phyloP scores from a whole-genome alignment of 108 stramenopile species.

The Conticribra weissflogii region DNA sequence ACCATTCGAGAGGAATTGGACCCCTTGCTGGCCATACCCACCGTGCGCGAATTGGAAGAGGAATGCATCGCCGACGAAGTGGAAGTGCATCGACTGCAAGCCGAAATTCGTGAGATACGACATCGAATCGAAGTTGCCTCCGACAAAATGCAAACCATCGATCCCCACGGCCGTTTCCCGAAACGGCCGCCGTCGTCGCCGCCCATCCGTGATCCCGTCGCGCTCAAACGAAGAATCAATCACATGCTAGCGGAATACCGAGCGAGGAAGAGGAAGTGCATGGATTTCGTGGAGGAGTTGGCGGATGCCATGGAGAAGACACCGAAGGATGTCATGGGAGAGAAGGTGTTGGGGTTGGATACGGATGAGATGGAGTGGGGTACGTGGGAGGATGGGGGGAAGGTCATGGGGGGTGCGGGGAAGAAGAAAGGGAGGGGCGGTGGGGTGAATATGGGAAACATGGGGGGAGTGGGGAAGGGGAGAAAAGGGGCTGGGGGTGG shows the following conservation, averaged over 20 bases:
- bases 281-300: constrained; percentile 81
- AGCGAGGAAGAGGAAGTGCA: constrained; percentile 76
- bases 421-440: constrained; percentile 49
- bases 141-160: constrained; percentile 2
- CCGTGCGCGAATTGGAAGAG: constrained; percentile 60
- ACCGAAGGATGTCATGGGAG: constrained; percentile 67
- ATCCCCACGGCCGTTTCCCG: constrained; percentile 3
- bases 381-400: constrained; percentile 18
- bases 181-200: constrained; percentile 21
- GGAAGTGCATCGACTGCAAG: constrained; percentile 39
- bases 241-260: constrained; percentile 75
- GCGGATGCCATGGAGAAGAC: constrained; percentile 90
- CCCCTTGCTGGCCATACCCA: constrained; percentile 46
- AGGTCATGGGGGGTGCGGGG: neutral
- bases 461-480: constrained; percentile 11
- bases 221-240: constrained; percentile 74
- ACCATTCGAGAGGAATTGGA: constrained; percentile 40
- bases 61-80: constrained; percentile 36
- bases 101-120: constrained; percentile 37
- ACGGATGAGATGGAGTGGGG: constrained; percentile 74
- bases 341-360: constrained; percentile 76
- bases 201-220: constrained; percentile 30
- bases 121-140: constrained; percentile 15
- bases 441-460: constrained; percentile 58
- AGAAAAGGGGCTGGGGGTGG: neutral